Evolutionary conservation across 2,329 filamentous ascomycete species (phyloP).

Genomic region (Aureobasidium leucospermi): DNA sequence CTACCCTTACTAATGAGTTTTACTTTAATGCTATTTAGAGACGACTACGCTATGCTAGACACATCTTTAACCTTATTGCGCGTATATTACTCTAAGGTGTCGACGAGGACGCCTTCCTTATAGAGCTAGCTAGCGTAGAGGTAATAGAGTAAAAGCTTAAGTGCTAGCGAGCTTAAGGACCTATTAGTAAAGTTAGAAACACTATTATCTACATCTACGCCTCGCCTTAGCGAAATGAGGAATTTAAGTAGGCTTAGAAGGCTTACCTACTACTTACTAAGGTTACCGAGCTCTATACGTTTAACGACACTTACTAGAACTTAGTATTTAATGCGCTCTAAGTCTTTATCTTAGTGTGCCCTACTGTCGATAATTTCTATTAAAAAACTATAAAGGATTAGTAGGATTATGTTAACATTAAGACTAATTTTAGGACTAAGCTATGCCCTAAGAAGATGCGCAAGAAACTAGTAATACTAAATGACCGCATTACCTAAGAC

Average conservation of each 20-base stretch:
- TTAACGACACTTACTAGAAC: not conserved
- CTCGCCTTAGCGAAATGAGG: not conserved
- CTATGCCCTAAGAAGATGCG: no score
- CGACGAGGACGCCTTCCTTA: not conserved
- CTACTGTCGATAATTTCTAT: no score
- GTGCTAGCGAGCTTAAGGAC: not conserved
- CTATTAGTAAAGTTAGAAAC: not conserved
- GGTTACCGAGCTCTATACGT: not conserved
- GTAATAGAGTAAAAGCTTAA: not conserved
- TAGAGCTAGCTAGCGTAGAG: not conserved
- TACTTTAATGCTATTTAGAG: not conserved
- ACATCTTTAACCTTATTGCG: not conserved
- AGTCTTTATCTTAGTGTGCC: no score
- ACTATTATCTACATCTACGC: not conserved
- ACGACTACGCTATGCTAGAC: not conserved
- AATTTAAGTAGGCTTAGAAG: not conserved
- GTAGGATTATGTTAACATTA: no score
- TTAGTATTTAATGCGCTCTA: no score
- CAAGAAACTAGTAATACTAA: no score
- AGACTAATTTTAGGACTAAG: no score
- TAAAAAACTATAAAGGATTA: no score
- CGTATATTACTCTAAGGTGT: not conserved
- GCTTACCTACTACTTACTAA: not conserved
- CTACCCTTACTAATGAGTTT: not conserved
- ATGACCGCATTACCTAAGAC: no score